These are phyloP conservation scores for Chamaecrista fasciculata DNA, from an alignment of 306 rosid species.

Conservation along the genomic window DNA sequence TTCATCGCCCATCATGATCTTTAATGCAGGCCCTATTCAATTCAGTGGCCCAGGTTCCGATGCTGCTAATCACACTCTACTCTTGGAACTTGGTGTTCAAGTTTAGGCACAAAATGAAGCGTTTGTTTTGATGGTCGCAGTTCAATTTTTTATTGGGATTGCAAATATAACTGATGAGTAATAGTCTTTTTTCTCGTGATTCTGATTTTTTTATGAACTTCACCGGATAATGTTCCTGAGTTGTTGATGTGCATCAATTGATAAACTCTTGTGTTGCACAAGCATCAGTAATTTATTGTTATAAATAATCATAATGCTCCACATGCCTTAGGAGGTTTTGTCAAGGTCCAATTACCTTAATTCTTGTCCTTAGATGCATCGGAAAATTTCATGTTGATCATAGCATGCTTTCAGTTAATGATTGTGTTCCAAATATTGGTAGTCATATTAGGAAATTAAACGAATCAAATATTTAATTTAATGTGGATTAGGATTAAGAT, in stretches of 20 bases:
- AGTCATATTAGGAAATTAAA: too few relatives aligned
- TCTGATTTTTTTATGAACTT: background rate
- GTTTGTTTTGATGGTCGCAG: constrained; percentile 12
- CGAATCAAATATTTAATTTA: too few relatives aligned
- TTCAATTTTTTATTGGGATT: constrained; percentile 12
- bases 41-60: constrained; percentile 74
- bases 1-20: constrained; percentile 12
- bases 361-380: background rate
- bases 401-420: background rate
- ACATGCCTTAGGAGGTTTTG: too few relatives aligned
- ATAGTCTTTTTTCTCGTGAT: constrained; percentile 20
- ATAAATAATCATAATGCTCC: too few relatives aligned
- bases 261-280: constrained; percentile 8
- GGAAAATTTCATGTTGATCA: background rate
- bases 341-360: too few relatives aligned
- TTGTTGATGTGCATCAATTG: constrained; percentile 6
- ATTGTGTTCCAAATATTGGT: too few relatives aligned
- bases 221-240: constrained; percentile 10
- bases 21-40: constrained; percentile 85
- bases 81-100: constrained; percentile 69
- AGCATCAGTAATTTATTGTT: constrained; percentile 4
- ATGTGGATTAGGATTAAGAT: too few relatives aligned
- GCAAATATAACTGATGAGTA: constrained; percentile 13
- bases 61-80: constrained; percentile 74
- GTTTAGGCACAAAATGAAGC: constrained; percentile 29